Evolutionary conservation across 306 rosid species (phyloP).

Genomic region (Rosa persica): DNA sequence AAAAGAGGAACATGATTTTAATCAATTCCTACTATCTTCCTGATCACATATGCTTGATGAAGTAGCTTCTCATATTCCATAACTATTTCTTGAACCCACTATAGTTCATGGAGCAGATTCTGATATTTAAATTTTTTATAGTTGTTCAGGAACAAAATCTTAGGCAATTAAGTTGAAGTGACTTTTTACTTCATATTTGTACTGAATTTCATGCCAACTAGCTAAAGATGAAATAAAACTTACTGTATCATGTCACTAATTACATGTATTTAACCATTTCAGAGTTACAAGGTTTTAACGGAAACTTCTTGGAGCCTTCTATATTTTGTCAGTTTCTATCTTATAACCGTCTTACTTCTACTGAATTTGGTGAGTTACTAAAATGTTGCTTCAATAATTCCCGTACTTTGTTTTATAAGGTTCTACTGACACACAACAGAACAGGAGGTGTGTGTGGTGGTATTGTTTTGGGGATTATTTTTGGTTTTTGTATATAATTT

Average conservation of each 20-base stretch:
- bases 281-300: constrained; percentile 85
- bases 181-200: background rate
- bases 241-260: constrained; percentile 1
- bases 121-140: background rate
- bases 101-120: background rate
- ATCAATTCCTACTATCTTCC: background rate
- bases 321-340: constrained; percentile 89
- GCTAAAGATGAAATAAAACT: constrained; percentile 7
- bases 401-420: background rate
- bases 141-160: background rate
- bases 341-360: constrained; percentile 77
- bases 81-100: background rate
- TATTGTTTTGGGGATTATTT: background rate
- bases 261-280: constrained; percentile 39
- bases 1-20: background rate
- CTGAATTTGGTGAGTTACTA: constrained; percentile 71
- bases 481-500: background rate
- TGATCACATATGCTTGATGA: background rate
- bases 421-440: background rate
- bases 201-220: background rate
- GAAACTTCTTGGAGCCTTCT: constrained; percentile 68
- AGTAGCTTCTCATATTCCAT: background rate
- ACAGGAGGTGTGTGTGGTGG: background rate
- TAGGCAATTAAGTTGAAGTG: background rate
- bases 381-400: constrained; percentile 11